These are phyloP conservation scores for Xylariaceae sp. DNA, from an alignment of 2,329 filamentous ascomycete species.

Conservation along the genomic window DNA sequence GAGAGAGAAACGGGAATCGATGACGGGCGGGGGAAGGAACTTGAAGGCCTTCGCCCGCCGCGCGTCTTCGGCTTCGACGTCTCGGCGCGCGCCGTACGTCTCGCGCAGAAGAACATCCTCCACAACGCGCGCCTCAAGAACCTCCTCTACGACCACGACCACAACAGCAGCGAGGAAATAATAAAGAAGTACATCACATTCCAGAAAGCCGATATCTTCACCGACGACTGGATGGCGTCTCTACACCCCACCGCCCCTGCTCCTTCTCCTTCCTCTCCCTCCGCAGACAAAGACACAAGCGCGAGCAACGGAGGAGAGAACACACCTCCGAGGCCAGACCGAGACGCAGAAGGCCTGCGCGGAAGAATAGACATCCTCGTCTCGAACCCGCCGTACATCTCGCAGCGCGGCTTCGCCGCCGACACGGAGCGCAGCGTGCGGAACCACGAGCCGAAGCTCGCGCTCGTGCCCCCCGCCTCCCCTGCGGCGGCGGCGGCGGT, in stretches of 20 bases:
- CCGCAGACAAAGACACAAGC: background rate
- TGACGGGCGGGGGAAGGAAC: background rate
- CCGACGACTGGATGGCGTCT: conserved; percentile 44
- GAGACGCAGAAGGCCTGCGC: background rate
- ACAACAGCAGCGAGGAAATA: conserved; percentile 29
- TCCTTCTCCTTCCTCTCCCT: background rate
- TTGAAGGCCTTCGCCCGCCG: conserved; percentile 52
- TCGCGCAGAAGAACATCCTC: conserved; percentile 69
- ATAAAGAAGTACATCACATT: conserved; percentile 49
- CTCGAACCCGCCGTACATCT: conserved; percentile 93
- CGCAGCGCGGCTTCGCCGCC: conserved; percentile 63
- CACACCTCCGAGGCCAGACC: background rate
- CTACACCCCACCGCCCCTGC: conserved; percentile 13
- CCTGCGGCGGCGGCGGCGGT: background rate
- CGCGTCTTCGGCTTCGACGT: conserved; percentile 70
- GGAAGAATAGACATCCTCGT: conserved; percentile 69
- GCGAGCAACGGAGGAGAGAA: background rate
- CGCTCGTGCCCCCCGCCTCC: conserved; percentile 66
- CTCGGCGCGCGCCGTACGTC: conserved; percentile 65
- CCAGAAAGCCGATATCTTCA: conserved; percentile 56
- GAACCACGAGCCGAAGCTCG: conserved; percentile 78
- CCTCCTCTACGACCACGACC: conserved; percentile 12
- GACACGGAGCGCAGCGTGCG: conserved; percentile 77
- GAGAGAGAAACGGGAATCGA: too few relatives aligned
- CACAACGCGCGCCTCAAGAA: conserved; percentile 50